Base-by-base conservation (phyloP, 1,139 yeast species). In the Suhomyces bolitotheri region DNA sequence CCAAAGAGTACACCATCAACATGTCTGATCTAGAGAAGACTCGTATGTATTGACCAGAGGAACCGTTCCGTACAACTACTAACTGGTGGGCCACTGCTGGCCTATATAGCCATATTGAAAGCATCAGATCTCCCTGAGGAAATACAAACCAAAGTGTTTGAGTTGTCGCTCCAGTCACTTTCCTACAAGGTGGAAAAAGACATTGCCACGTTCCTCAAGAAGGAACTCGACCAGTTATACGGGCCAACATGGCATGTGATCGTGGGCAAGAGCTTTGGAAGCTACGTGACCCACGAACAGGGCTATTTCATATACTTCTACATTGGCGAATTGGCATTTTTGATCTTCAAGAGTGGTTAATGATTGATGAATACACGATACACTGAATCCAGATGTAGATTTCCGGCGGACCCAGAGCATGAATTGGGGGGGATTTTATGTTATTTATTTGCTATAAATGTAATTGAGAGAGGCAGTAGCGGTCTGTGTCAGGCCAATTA, bases 201-300 rank as follows among this genome's bases (percentile, higher is more conserved):
- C 45, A 73, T 88, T 30, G 97, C 98, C 11, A 80, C 88, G 0
- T 74, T 67, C 44, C 67, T 90, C 46, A 92, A 92, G 66, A 86
- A 85, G 54, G 88, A 82, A 49, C 63, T 75, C 57, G 73, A 76
- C 44, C 66, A 63, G 34, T 50, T 63, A 40, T 83, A 74, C 50
- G 96, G 96, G 1, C 78, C 84, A 29, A 80, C 95, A 16, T 92
- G 98, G 98, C 97, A 92, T 58, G 94, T 89, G 20, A 79, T 92
- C 40, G 97, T 89, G 34, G 99, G 98, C 20, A 80, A 82, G 59
- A 85, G 85, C 53, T 92, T 92, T 62, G 97, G 97, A 4, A 81
- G 94, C 36, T 89, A 84, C 56, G 96, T 94, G 16, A 87, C 97
- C 13, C 98, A 94, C 56, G 90, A 77, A 52, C 76, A 84, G 44